Conservation (phyloP, 2,329 filamentous ascomycete species). For the Catunica adiposa region DNA sequence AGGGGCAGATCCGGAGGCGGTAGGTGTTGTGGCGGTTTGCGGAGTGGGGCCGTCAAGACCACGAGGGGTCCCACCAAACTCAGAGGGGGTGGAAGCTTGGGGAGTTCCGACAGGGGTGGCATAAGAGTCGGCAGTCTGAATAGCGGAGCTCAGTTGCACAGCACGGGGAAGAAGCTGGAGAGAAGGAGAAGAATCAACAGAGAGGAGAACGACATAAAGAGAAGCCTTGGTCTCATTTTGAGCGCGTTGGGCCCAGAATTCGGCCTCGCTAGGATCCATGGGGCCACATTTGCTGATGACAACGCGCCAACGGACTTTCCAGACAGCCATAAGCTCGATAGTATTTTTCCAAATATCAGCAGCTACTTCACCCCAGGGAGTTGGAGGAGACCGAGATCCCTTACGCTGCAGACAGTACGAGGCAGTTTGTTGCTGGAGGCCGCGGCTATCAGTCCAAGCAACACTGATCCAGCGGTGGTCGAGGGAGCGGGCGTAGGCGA, state of each 20-base stretch:
- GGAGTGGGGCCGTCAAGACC: slow-evolving; percentile 38
- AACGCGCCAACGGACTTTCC: slow-evolving; percentile 61
- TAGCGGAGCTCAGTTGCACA: slow-evolving; percentile 24
- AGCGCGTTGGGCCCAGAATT: slow-evolving; percentile 38
- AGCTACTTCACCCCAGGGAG: slow-evolving; percentile 44
- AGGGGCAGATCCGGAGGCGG: slow-evolving; percentile 17
- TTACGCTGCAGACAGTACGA: slow-evolving; percentile 56
- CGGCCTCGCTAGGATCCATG: slow-evolving; percentile 50
- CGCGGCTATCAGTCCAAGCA: slow-evolving; percentile 66
- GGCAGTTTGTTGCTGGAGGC: slow-evolving; percentile 53
- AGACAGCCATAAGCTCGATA: slow-evolving; percentile 50
- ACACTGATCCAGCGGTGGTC: slow-evolving; percentile 65
- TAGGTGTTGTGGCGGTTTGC: slow-evolving; percentile 31
- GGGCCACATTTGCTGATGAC: slow-evolving; percentile 55
- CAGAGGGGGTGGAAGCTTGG: slow-evolving; percentile 37
- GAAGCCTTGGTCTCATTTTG: slow-evolving; percentile 34
- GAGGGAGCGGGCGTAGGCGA: slow-evolving; percentile 60
- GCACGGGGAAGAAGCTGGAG: slow-evolving; percentile 44
- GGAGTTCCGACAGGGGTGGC: slow-evolving; percentile 55
- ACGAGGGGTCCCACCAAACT: slow-evolving; percentile 42
- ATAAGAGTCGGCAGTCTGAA: slow-evolving; percentile 24
- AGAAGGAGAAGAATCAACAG: slow-evolving; percentile 48
- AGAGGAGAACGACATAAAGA: slow-evolving; percentile 41
- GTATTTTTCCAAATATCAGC: slow-evolving; percentile 67
- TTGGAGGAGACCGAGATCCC: slow-evolving; percentile 30